Conservation (phyloP, 75 land plant genomes). For the Picea glauca region DNA sequence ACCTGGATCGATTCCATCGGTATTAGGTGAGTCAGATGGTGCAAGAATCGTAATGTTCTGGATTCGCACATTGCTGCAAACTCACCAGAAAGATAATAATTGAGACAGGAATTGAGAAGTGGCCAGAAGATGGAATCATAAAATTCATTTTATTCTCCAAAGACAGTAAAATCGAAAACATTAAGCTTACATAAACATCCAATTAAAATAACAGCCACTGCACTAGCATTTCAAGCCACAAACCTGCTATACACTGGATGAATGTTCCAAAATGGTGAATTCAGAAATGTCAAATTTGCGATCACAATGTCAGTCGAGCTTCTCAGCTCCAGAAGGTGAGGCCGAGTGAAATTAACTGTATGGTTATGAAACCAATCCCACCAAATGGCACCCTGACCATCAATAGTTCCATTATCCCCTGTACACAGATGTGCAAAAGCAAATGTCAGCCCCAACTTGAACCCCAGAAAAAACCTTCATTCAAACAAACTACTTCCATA, state of each 20-base stretch:
- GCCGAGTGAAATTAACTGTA: conserved; percentile 47
- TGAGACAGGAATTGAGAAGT: too few relatives aligned
- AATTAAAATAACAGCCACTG: not conserved
- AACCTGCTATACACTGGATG: conserved; percentile 81
- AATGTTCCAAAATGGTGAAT: conserved; percentile 72
- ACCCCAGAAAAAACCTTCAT: too few relatives aligned
- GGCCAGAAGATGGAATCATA: too few relatives aligned
- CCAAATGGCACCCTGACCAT: conserved; percentile 72
- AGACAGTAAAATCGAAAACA: not conserved
- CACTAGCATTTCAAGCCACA: not conserved
- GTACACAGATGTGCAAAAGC: not conserved
- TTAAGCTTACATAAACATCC: not conserved
- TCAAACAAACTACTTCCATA: too few relatives aligned
- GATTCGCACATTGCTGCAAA: conserved; percentile 63
- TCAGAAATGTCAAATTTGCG: conserved; percentile 55
- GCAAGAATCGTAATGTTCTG: conserved; percentile 68
- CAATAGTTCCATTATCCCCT: conserved; percentile 74
- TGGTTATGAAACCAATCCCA: conserved; percentile 45
- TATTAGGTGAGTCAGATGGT: conserved; percentile 81
- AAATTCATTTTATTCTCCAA: too few relatives aligned
- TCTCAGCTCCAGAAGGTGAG: conserved; percentile 61
- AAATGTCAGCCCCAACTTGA: not conserved
- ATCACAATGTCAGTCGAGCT: conserved; percentile 42
- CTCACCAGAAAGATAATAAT: not conserved
- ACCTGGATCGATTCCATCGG: conserved; percentile 99